Evolutionary conservation across 768 basidiomycete species (phyloP).

Genomic region (Leccinum aurantiacum): DNA sequence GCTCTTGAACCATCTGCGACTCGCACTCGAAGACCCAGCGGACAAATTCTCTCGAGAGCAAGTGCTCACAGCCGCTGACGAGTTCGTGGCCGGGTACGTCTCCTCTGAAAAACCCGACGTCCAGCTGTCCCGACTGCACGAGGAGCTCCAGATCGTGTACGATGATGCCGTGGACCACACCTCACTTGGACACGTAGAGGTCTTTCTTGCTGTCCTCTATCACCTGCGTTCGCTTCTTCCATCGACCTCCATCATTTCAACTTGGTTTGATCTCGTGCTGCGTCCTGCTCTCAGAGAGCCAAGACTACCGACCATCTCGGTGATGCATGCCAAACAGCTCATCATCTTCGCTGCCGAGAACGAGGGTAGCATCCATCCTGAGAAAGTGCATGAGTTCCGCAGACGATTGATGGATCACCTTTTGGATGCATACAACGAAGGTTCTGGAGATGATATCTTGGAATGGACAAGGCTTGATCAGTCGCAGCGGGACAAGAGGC

Average conservation of each 20-base stretch:
- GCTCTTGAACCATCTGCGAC: conserved; percentile 53
- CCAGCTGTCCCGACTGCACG: conserved; percentile 54
- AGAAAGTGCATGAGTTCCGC: conserved; percentile 65
- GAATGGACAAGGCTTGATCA: conserved; percentile 72
- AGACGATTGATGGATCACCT: conserved; percentile 70
- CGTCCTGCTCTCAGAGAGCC: conserved; percentile 78
- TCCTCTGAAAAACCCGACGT: conserved; percentile 46
- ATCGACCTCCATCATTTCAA: conserved; percentile 64
- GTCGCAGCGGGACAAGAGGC: conserved; percentile 56
- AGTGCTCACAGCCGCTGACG: conserved; percentile 50
- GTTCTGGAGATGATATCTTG: conserved; percentile 67
- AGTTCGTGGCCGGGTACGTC: conserved; percentile 52
- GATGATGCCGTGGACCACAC: conserved; percentile 64
- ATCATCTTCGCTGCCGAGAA: conserved; percentile 59
- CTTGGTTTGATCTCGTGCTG: conserved; percentile 80
- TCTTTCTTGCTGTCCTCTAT: conserved; percentile 65
- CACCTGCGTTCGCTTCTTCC: conserved; percentile 63
- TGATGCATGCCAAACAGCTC: conserved; percentile 70
- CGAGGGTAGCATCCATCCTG: conserved; percentile 42
- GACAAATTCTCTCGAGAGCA: conserved; percentile 53
- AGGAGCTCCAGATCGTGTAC: conserved; percentile 65
- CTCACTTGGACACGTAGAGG: conserved; percentile 58
- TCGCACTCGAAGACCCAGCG: conserved; percentile 52
- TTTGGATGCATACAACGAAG: conserved; percentile 73
- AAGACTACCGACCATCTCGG: conserved; percentile 55